A percentile compares a stretch with the other conserved stretches of the same genome.
Evolutionary conservation across 2,329 filamentous ascomycete species (phyloP).

Genomic region (Fusarium beomiforme): DNA sequence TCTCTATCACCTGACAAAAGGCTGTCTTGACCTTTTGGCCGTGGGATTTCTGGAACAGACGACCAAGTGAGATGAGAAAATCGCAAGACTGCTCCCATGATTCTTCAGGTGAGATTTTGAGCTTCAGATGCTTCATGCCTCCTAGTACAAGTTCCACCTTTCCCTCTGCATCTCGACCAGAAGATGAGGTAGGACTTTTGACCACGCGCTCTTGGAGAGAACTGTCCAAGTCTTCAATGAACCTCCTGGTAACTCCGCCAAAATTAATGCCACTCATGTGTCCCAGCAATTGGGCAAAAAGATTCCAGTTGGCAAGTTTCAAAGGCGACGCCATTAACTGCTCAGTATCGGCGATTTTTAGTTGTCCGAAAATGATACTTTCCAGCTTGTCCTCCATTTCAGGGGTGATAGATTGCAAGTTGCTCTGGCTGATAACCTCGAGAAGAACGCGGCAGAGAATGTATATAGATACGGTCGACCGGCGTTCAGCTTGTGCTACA

Average conservation of each 20-base stretch:
- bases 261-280: conserved; percentile 97
- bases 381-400: conserved; percentile 96
- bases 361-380: conserved; percentile 94
- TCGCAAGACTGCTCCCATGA: conserved; percentile 89
- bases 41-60: conserved; percentile 84
- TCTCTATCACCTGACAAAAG: conserved; percentile 92
- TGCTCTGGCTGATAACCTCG: conserved; percentile 93
- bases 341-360: conserved; percentile 88
- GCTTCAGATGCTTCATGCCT: conserved; percentile 88
- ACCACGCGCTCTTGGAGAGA: conserved; percentile 79
- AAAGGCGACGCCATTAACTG: conserved; percentile 80
- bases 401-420: conserved; percentile 79
- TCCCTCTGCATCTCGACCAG: conserved; percentile 75
- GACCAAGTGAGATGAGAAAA: conserved; percentile 83
- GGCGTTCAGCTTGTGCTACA: conserved; percentile 82
- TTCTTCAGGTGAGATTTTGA: conserved; percentile 77
- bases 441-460: conserved; percentile 93
- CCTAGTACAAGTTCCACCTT: conserved; percentile 88
- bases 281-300: conserved; percentile 93
- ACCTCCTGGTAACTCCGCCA: conserved; percentile 81
- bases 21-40: conserved; percentile 91
- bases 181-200: conserved; percentile 69
- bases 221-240: conserved; percentile 80
- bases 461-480: conserved; percentile 94
- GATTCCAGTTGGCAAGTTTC: conserved; percentile 93